Conservation (phyloP, 208 protist genomes). For the Trypanosoma melophagium region DNA sequence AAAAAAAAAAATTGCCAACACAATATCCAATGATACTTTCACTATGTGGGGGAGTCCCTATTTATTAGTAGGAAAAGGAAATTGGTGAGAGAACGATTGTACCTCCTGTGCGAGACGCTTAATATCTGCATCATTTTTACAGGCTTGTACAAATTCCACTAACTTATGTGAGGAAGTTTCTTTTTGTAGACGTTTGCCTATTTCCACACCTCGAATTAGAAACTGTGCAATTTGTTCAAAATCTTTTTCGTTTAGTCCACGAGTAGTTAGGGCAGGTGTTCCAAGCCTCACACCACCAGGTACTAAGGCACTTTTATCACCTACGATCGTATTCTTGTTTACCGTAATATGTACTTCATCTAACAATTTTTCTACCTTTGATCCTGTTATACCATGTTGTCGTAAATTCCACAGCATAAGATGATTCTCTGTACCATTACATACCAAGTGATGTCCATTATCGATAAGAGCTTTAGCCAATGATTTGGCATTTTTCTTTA, state of each 20-base stretch:
- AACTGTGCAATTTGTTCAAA: constrained; percentile 81
- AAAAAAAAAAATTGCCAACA: too few species aligned
- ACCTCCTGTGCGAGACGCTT: constrained; percentile 71
- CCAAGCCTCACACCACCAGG: constrained; percentile 92
- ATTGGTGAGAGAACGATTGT: constrained; percentile 69
- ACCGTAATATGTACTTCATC: constrained; percentile 80
- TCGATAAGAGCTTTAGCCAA: constrained; percentile 66
- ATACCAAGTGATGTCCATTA: constrained; percentile 83
- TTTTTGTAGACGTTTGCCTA: constrained; percentile 64
- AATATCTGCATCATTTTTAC: constrained; percentile 46
- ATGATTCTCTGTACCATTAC: constrained; percentile 95
- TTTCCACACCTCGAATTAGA: constrained; percentile 57
- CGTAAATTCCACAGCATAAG: constrained; percentile 93
- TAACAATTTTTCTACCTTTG: constrained; percentile 89
- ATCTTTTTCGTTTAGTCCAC: constrained; percentile 82
- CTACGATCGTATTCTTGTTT: constrained; percentile 94
- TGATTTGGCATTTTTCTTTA: constrained; percentile 69
- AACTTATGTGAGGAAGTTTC: constrained; percentile 69
- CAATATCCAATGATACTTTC: not conserved
- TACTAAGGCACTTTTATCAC: constrained; percentile 76
- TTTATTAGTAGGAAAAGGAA: constrained; percentile 85
- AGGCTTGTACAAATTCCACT: constrained; percentile 63
- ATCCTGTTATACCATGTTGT: constrained; percentile 83
- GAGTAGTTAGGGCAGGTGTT: constrained; percentile 88
- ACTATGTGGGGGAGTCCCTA: not conserved